phyloP scores from a whole-genome alignment of 306 rosid genomes.

The Begonia masoniana region DNA sequence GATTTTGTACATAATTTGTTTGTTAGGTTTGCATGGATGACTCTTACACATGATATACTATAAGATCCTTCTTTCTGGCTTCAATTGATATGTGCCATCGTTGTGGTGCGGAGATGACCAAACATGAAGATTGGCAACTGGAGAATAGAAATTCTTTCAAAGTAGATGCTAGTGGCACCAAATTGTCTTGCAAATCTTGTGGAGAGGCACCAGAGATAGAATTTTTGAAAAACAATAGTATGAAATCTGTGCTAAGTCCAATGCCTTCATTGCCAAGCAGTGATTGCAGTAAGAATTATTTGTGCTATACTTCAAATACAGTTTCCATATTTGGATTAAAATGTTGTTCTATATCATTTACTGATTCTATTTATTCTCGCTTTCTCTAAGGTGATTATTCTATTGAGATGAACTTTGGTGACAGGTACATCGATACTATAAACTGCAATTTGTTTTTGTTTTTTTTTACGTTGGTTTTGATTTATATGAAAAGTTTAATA shows the following conservation, averaged over 20 bases:
- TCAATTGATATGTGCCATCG: constrained; percentile 58
- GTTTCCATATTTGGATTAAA: neutral
- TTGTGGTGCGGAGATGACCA: constrained; percentile 46
- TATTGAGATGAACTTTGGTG: constrained; percentile 36
- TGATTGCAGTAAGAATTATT: constrained; percentile 48
- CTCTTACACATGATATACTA: neutral
- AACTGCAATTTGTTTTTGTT: constrained; percentile 3
- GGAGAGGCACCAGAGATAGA: constrained; percentile 37
- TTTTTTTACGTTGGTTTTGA: constrained; percentile 7
- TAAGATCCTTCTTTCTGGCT: constrained; percentile 14
- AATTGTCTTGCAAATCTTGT: constrained; percentile 17
- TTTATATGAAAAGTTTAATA: too few species aligned
- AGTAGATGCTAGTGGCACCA: constrained; percentile 18
- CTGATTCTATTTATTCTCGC: constrained; percentile 9
- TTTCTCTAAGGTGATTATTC: constrained; percentile 65
- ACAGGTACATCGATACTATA: constrained; percentile 35
- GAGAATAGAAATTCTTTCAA: constrained; percentile 20
- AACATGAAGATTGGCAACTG: constrained; percentile 23
- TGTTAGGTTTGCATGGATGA: too few species aligned
- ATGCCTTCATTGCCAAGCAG: constrained; percentile 45
- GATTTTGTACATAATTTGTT: too few species aligned
- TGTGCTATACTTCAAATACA: neutral
- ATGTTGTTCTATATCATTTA: constrained; percentile 1
- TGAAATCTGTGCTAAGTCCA: constrained; percentile 41
- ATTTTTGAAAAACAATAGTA: constrained; percentile 19